Base-by-base conservation (phyloP, 768 basidiomycete genomes). In the Amanita inopinata region DNA sequence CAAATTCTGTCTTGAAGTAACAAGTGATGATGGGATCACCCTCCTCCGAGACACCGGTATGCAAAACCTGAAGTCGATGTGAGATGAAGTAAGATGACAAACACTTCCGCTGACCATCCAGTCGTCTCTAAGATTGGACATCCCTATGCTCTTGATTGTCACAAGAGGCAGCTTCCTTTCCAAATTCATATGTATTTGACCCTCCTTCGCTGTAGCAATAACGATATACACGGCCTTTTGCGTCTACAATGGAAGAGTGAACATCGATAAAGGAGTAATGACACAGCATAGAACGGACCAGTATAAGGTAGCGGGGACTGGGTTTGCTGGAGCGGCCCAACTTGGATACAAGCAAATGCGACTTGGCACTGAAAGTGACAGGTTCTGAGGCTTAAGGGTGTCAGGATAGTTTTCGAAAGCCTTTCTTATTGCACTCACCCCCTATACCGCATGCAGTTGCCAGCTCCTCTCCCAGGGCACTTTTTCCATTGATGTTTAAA, bases 1-100 rank as follows among this genome's bases (percentile, higher is more conserved):
- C 71, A 40, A 99, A 70, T 57, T 99, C 96, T 0, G 96, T 98
- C 74, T 99, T 99, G 76, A 98, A 93, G 49, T 80, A 71, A 51
- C 87, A 92, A 49, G 78, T 83, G 56, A 99, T 72, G 45, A 97
- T 69, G 0, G 94, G 92, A 56, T 99, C 96, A 22, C 93, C 94
- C 58, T 98, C 94, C 60, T 97, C 93, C 12, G 82, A 79, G 6
- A 73, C 67, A 43, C 72, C 77, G 33, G 76, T 75, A 54, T 93
- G 93, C 55, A 98, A 61, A 1, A 73, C 76, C 91, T 91, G 10
- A 49, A 14, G 18, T 18, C 19, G 9, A 0, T 20, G 9, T 56
- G 25, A 55, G 2, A 23, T 6, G 22, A 35, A 8, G 40, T 23
- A 38, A 32, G 15, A 18, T 18, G 11, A 25, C 20, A 11, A 28